Evolutionary conservation across 75 land plant genomes (phyloP).

Genomic region (Pinus taeda): DNA sequence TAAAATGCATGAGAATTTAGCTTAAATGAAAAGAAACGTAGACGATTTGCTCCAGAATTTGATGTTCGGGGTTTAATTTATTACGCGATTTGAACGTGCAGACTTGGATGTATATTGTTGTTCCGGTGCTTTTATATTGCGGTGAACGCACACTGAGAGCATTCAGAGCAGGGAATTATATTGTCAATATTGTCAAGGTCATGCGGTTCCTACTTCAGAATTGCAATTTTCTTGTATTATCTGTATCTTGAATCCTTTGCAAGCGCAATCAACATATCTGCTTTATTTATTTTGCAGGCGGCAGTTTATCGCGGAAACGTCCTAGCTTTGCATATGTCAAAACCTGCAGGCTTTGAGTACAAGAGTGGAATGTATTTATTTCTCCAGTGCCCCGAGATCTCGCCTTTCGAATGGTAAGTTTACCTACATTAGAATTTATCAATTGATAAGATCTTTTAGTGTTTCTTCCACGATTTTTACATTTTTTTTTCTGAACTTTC

Average conservation of each 20-base stretch:
- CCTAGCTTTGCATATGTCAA: slow-evolving; percentile 67
- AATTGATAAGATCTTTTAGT: not conserved
- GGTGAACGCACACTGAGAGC: no score
- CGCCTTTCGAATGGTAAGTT: slow-evolving; percentile 76
- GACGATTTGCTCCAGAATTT: no score
- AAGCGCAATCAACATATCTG: not conserved
- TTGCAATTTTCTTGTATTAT: not conserved
- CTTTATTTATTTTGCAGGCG: slow-evolving; percentile 27
- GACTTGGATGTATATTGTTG: no score
- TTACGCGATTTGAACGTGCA: no score
- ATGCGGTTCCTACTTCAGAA: not conserved
- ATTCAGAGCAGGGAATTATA: no score
- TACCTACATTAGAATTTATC: not conserved
- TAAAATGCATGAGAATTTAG: no score
- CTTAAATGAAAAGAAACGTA: no score
- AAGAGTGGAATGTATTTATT: slow-evolving; percentile 80
- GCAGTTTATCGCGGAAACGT: slow-evolving; percentile 70
- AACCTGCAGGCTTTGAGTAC: slow-evolving; percentile 67
- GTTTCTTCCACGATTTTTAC: not conserved
- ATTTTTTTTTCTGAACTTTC: not conserved
- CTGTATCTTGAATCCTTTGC: not conserved
- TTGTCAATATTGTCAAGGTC: no score
- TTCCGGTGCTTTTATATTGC: no score
- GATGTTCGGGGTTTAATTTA: no score
- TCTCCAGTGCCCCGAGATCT: slow-evolving; percentile 60